Base-by-base conservation (phyloP, 345 rosid genomes). In the Conringia planisiliqua region DNA sequence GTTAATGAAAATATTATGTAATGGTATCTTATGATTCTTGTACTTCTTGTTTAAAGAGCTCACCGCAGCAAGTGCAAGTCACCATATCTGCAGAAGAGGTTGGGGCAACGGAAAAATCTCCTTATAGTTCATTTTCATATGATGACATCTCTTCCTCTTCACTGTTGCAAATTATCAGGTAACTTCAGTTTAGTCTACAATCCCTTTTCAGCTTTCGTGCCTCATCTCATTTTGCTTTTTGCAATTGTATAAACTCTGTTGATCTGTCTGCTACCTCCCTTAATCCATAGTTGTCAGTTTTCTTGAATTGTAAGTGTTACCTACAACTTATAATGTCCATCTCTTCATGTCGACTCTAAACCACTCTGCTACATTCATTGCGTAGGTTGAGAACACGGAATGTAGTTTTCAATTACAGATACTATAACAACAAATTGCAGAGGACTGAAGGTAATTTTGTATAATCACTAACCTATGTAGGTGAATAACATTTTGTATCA, bases 371-470 rank as follows among this genome's bases (percentile, higher is more conserved):
- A 32, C 65, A 81, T 80, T 39, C 68, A 42, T 80, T 83, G 65
- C 76, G 61, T 82, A 96, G 99, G 92, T 86, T 96, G 87, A 87
- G 98, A 79, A 88, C 88, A 48, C 89, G 97, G 69, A 96, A 96
- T 83, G 99, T 96, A 51, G 87, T 92, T 69, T 96, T 92, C 83
- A 90, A 87, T 81, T 96, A 96, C 81, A 85, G 89, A 66, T 96
- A 96, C 77, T 89, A 87, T 82, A 85, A 91, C 85, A 92, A 96
- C 79, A 86, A 88, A 78, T 79, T 92, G 77, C 97, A 87, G 66
- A 87, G 87, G 78, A 90, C 95, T 63, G 99, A 96, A 96, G 98
- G 99, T 90, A 86, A 79, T 60, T 30, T 72, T 62, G 56, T 35
- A 51, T n/a, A 14, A 40, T 50, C 26, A 4, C 50, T 60, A 12